Conservation (phyloP, 805 yeast species). For the Candida xiaguanensis region DNA sequence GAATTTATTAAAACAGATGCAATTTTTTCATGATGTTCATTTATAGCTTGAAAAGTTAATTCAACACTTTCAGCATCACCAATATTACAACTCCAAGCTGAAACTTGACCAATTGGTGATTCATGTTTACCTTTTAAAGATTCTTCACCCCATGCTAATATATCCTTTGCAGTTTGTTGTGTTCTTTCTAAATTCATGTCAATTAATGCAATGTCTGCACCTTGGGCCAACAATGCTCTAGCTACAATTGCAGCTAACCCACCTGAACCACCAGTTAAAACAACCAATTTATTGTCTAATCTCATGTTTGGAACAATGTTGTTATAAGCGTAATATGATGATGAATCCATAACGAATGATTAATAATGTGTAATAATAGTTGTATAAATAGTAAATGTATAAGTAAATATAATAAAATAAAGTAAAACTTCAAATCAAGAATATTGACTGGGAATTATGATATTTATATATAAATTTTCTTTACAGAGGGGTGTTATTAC, state of each 20-base stretch:
- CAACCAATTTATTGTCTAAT: constrained; percentile 66
- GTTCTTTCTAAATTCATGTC: constrained; percentile 65
- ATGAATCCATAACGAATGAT: constrained; percentile 17
- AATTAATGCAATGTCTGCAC: constrained; percentile 70
- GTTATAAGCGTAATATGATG: constrained; percentile 25
- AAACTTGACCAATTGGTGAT: constrained; percentile 39
- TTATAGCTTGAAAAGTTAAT: constrained; percentile 48
- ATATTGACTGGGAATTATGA: too few relatives aligned
- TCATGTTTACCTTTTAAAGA: constrained; percentile 32
- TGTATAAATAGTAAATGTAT: too few relatives aligned
- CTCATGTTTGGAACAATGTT: constrained; percentile 61
- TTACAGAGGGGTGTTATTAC: background rate
- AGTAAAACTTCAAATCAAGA: background rate
- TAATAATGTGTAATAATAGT: background rate
- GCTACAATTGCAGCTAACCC: constrained; percentile 66
- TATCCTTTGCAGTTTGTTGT: constrained; percentile 49
- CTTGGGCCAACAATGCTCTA: constrained; percentile 68
- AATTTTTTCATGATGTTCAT: constrained; percentile 54
- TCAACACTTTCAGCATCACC: constrained; percentile 61
- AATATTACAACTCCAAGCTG: constrained; percentile 73
- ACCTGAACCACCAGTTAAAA: constrained; percentile 81
- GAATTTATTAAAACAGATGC: constrained; percentile 69
- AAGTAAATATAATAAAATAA: background rate
- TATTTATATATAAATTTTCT: too few relatives aligned
- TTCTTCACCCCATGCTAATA: constrained; percentile 45